A percentile compares a stretch with the other conserved stretches of the same genome.
Conservation (phyloP, 306 rosid genomes). For the cucumber (Cucumis sativus) region Cucumber_9930_V3 NC_026657.2:10668501-10669000, state of each 20-base stretch:
- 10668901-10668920: background rate
- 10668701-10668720: conserved; percentile 25
- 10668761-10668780: conserved; percentile 27
- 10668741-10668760: conserved; percentile 20
- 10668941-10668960: background rate
- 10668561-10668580: background rate
- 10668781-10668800: conserved; percentile 23
- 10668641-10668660: background rate
- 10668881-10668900: background rate
- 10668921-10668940: conserved; percentile 2
- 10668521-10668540: background rate
- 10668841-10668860: background rate
- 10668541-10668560: background rate
- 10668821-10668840: conserved; percentile 6
- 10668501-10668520: background rate
- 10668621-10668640: background rate
- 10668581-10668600: background rate
- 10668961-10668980: conserved; percentile 17
- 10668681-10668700: conserved; percentile 46
- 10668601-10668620: background rate
- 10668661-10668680: conserved; percentile 20
- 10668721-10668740: conserved; percentile 37
- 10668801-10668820: conserved; percentile 53
- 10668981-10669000: conserved; percentile 28
- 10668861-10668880: conserved; percentile 1